A percentile compares a stretch with the other conserved stretches of the same genome.
These are phyloP conservation scores for Cucurbita maxima DNA, from an alignment of 306 rosid genomes.

Conservation along the genomic window DNA sequence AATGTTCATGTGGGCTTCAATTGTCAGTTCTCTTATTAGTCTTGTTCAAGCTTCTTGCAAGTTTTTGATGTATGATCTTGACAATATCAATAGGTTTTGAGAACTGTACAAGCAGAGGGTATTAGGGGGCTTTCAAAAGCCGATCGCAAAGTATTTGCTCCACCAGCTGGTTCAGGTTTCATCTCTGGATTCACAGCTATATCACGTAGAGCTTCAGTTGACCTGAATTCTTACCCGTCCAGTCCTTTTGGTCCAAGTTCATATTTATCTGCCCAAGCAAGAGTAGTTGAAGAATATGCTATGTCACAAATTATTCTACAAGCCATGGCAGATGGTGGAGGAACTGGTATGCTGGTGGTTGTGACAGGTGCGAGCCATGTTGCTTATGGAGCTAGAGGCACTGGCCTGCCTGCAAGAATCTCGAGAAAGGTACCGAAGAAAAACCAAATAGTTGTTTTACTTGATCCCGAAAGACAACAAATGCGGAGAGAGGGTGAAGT, in stretches of 20 bases:
- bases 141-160: conserved; percentile 63
- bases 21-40: neutral
- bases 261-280: conserved; percentile 75
- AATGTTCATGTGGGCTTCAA: neutral
- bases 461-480: conserved; percentile 86
- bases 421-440: conserved; percentile 70
- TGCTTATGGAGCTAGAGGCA: conserved; percentile 71
- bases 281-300: conserved; percentile 75
- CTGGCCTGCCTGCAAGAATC: conserved; percentile 89
- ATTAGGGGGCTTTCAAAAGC: conserved; percentile 66
- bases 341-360: conserved; percentile 57
- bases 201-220: conserved; percentile 39
- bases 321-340: conserved; percentile 56
- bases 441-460: conserved; percentile 76
- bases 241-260: conserved; percentile 86
- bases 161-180: conserved; percentile 97
- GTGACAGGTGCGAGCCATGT: conserved; percentile 92
- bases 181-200: conserved; percentile 58
- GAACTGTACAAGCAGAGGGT: conserved; percentile 92
- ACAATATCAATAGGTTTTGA: conserved; percentile 40
- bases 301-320: conserved; percentile 63
- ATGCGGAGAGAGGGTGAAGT: conserved; percentile 89
- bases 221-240: conserved; percentile 28
- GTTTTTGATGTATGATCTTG: neutral
- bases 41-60: neutral